Evolutionary conservation across 768 basidiomycete species (phyloP), one percentile per base, ranked within the genome.

Genomic region (Suillus ampliporus): DNA sequence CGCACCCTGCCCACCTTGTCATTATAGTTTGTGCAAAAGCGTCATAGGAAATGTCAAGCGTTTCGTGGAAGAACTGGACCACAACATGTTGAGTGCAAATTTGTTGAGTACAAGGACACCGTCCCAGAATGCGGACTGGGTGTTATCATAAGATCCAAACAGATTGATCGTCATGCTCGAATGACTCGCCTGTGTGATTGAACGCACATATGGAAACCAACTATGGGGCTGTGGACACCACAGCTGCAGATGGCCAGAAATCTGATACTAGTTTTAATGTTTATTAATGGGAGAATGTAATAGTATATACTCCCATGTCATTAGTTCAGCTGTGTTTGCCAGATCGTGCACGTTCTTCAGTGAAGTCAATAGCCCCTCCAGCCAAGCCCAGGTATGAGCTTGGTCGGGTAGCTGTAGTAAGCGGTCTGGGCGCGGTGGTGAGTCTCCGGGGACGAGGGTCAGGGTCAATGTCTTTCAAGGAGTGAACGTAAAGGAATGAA

Each of bases 401-500:
- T 82, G 76, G 5, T 82, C 67, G 0, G 86, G 85, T 1, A 88
- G 68, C 28, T 79, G 76, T 10, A 91, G 84, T 8, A 67, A 58
- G 1, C 78, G 76, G 65, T 89, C 86, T 34, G 66, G 62, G 15
- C 64, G 61, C 14, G 62, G 41, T 26, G 70, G 43, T 58, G 58
- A 46, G 64, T 67, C 34, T 63, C 69, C 53, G 23, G 76, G 72
- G 56, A 83, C 68, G 61, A 82, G n/a, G 67, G 56, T 89, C 86
- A 10, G 87, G 82, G 70, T 89, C 85, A 58, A 91, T 80, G 44
- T 86, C 84, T 17, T 76, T 73, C 37, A 93, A 72, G 43, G 85
- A 78, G 65, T 92, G 92, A 13, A 90, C 83, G 65, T 92, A 89
- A 26, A 91, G 81, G 62, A 90, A 81, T 6, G 93, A 94, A 61